Evolutionary conservation across 371 early-diverging fungal species (phyloP).

Genomic region (Batkoa obscura): DNA sequence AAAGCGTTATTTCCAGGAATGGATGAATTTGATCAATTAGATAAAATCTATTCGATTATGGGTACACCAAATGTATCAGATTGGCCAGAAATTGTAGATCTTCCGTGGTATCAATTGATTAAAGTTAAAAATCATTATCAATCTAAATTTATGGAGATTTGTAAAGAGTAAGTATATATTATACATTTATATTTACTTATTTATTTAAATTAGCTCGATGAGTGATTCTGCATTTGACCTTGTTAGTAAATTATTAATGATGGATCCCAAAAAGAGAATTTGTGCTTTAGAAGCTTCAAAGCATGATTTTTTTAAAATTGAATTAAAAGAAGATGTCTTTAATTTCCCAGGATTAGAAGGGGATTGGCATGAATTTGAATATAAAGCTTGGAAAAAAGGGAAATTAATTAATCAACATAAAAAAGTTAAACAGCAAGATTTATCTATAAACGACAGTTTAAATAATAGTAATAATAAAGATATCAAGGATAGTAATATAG

Average conservation of each 20-base stretch:
- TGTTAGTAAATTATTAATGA: slow-evolving; percentile 42
- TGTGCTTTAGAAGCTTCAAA: slow-evolving; percentile 51
- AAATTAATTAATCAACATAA: too few relatives aligned
- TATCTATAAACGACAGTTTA: too few relatives aligned
- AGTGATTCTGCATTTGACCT: slow-evolving; percentile 33
- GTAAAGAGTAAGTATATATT: slow-evolving; percentile 8
- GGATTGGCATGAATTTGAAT: slow-evolving; percentile 74
- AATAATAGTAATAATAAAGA: too few relatives aligned
- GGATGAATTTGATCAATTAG: slow-evolving; percentile 63
- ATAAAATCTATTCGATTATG: slow-evolving; percentile 51
- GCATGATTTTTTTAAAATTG: slow-evolving; percentile 42
- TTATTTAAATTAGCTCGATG: neutral
- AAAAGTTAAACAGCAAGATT: too few relatives aligned
- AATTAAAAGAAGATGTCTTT: slow-evolving; percentile 10
- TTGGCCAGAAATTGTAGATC: slow-evolving; percentile 46
- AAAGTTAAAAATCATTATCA: slow-evolving; percentile 23
- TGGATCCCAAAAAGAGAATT: slow-evolving; percentile 58
- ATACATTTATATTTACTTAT: neutral
- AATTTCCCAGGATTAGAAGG: slow-evolving; percentile 46
- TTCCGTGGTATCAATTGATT: slow-evolving; percentile 56
- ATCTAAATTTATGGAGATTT: slow-evolving; percentile 23
- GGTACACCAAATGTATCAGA: slow-evolving; percentile 51
- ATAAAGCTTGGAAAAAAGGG: too few relatives aligned
- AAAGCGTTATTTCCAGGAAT: slow-evolving; percentile 59
- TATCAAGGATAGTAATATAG: too few relatives aligned